Evolutionary conservation across 768 basidiomycete species (phyloP).

Genomic region (Albatrellus ellisii): DNA sequence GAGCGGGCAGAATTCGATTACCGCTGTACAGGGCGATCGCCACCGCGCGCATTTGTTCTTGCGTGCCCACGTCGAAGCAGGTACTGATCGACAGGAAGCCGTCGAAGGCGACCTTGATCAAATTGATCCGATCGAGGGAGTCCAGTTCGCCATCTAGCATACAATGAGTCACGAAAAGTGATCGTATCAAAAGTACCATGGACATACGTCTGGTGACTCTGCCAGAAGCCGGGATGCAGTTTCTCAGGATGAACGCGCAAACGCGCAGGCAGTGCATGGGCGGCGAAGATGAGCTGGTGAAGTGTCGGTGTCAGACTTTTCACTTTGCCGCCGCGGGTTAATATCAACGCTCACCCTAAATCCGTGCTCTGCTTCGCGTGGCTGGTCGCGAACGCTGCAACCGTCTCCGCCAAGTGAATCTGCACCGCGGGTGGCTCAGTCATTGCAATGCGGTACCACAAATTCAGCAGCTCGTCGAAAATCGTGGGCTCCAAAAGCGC

Average conservation of each 20-base stretch:
- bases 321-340: constrained; percentile 5
- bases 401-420: constrained; percentile 54
- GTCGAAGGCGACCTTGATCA: constrained; percentile 51
- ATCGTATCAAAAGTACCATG: neutral
- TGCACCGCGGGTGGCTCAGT: constrained; percentile 68
- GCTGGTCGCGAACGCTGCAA: constrained; percentile 34
- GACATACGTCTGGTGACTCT: constrained; percentile 38
- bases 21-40: constrained; percentile 72
- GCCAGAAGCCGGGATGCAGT: constrained; percentile 46
- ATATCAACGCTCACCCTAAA: constrained; percentile 13
- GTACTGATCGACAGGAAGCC: constrained; percentile 48
- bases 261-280: constrained; percentile 62
- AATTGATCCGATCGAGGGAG: constrained; percentile 39
- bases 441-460: constrained; percentile 85
- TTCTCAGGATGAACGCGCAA: constrained; percentile 68
- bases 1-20: constrained; percentile 20
- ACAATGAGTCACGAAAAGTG: neutral
- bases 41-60: constrained; percentile 70
- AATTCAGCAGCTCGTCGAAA: constrained; percentile 81
- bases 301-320: constrained; percentile 1
- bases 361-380: constrained; percentile 27
- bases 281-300: constrained; percentile 11
- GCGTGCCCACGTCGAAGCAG: constrained; percentile 36
- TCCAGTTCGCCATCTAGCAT: constrained; percentile 31
- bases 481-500: constrained; percentile 70